Evolutionary conservation across 352 stramenopile species (phyloP).

Genomic region (Pythium sp.): DNA sequence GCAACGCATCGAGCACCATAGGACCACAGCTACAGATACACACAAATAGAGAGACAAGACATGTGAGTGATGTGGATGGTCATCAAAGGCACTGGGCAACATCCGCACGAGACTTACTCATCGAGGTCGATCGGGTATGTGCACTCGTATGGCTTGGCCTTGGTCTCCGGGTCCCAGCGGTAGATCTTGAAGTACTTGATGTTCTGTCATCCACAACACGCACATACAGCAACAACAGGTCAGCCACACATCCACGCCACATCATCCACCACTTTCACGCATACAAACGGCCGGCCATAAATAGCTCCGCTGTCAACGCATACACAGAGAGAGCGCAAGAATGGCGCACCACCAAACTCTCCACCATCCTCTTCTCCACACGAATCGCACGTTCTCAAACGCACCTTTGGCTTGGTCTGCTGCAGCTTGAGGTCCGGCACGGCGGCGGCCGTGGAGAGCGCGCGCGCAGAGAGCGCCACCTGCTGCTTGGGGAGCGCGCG

Average conservation of each 20-base stretch:
- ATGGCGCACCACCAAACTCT: constrained; percentile 5
- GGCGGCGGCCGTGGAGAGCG: constrained; percentile 46
- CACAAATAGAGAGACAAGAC: too few relatives aligned
- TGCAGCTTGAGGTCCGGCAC: constrained; percentile 72
- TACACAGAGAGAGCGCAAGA: background rate
- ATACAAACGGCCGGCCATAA: background rate
- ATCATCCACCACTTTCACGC: background rate
- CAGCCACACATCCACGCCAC: background rate
- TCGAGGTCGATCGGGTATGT: constrained; percentile 98
- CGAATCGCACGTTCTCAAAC: too few relatives aligned
- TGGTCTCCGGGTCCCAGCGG: constrained; percentile 96
- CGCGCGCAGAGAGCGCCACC: constrained; percentile 43
- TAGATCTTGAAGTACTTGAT: constrained; percentile 99
- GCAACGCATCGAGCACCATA: constrained; percentile 99
- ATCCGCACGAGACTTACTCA: constrained; percentile 68
- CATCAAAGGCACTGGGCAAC: background rate
- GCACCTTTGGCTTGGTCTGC: constrained; percentile 70
- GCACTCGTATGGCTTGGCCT: constrained; percentile 92
- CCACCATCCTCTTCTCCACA: background rate
- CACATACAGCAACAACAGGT: constrained; percentile 2
- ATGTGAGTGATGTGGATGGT: background rate
- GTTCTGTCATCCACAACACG: constrained; percentile 45
- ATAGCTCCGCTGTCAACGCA: background rate
- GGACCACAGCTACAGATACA: constrained; percentile 82
- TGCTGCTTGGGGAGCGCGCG: constrained; percentile 25